Conservation (phyloP, 257 asterid species). For the Solanum gandarillasii region DNA sequence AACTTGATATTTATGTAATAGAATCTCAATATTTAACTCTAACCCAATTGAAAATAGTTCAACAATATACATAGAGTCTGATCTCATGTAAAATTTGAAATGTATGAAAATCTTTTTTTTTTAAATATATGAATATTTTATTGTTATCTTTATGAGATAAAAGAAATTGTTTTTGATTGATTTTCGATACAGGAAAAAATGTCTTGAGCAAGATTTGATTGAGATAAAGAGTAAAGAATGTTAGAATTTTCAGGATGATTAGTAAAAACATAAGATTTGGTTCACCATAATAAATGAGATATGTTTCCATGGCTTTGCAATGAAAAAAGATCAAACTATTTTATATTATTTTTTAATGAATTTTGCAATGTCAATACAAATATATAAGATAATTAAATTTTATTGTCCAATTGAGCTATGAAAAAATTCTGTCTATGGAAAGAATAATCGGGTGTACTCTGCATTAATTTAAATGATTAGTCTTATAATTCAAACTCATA, state of each 20-base stretch:
- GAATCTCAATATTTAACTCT: not conserved
- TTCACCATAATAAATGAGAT: not conserved
- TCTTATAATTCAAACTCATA: not conserved
- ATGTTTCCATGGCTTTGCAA: not conserved
- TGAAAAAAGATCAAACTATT: not conserved
- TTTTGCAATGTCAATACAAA: not conserved
- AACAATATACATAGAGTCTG: too few relatives aligned
- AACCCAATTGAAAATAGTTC: not conserved
- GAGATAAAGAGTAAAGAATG: not conserved
- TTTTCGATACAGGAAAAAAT: not conserved
- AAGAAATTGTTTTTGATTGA: not conserved
- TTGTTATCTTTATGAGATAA: too few relatives aligned
- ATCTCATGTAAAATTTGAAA: too few relatives aligned
- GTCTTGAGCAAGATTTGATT: too few relatives aligned
- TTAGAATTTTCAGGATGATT: not conserved
- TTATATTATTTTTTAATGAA: not conserved
- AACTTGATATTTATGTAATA: not conserved
- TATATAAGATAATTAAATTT: not conserved
- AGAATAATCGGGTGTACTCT: too few relatives aligned
- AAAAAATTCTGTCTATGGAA: too few relatives aligned
- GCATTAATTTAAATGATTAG: too few relatives aligned
- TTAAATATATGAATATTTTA: too few relatives aligned
- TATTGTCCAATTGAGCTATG: not conserved
- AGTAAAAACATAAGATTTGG: not conserved
- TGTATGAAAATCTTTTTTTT: not conserved